Base-by-base conservation (phyloP, 371 early-diverging fungal species). In the Conidiobolus incongruus region DNA sequence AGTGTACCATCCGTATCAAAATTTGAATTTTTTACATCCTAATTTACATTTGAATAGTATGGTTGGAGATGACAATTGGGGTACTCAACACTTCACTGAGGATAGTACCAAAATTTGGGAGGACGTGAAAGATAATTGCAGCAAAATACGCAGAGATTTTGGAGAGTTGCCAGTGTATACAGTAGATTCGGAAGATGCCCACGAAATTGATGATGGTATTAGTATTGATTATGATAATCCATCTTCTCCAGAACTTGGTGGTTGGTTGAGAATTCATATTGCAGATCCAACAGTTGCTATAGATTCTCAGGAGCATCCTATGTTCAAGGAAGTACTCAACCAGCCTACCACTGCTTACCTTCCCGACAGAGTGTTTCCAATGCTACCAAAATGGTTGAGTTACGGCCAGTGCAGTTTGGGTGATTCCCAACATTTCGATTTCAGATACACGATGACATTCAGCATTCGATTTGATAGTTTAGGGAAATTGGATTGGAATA, bases 161-260 rank as follows among this genome's bases (percentile, higher is more conserved):
- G 85, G 79, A 20, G 40, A 70, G 21, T 40, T 75, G 11, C 70
- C 79, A 4, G 86, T 90, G 8, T 95, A 78, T 48, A 84, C 91
- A 1, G 83, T 95, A 40, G 95, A 95, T 49, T 81, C 76, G 48
- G 65, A 75, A 1, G 65, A 70, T 0, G 91, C 95, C 0, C 75
- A 80, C 26, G 96, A 95, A 53, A 71, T 95, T 22, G 96, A 95
- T 54, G 96, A 95, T 49, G 96, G 90, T 29, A 55, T 85, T 28
- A 81, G 80, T 0, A 57, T 85, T 33, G 82, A 82, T 46, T 58
- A 55, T 0, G 54, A 65, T 0, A 51, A n/a, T n/a, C n/a, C n/a
- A n/a, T n/a, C n/a, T n/a, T n/a, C n/a, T n/a, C n/a, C 58, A 10
- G 82, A 82, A 47, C 59, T 55, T 0, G 54, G 65, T 0, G 52